Evolutionary conservation across 345 rosid genomes (phyloP).

Genomic region (Abelmoschus esculentus): DNA sequence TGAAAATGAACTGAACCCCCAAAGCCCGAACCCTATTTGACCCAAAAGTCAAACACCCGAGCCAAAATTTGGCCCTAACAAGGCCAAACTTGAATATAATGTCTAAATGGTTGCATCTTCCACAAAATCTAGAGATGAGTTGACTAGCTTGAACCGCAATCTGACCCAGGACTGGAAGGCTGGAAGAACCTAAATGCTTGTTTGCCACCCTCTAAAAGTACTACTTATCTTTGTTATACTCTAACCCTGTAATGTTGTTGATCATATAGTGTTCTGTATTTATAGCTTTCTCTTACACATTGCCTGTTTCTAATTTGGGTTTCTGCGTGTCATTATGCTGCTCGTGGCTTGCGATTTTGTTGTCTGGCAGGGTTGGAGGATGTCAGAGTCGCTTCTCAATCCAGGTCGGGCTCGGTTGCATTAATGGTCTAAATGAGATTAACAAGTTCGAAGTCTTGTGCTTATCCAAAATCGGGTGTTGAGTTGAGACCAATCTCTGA

Average conservation of each 20-base stretch:
- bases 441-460: background rate
- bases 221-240: background rate
- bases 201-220: background rate
- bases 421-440: background rate
- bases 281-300: background rate
- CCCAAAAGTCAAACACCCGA: background rate
- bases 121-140: background rate
- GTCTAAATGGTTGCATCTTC: background rate
- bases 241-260: background rate
- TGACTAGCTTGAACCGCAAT: background rate
- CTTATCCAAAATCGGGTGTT: conserved; percentile 3
- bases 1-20: background rate
- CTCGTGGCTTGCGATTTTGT: background rate
- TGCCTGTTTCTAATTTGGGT: background rate
- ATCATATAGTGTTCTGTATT: background rate
- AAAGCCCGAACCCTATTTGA: background rate
- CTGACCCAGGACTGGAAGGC: background rate
- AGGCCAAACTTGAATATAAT: background rate
- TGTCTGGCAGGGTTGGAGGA: conserved; percentile 76
- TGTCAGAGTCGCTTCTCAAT: conserved; percentile 88
- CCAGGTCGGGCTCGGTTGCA: conserved; percentile 82
- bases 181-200: background rate
- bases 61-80: background rate
- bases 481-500: background rate
- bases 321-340: background rate